Evolutionary conservation across 2,329 filamentous ascomycete genomes (phyloP).

Genomic region (Fusarium sp.): DNA sequence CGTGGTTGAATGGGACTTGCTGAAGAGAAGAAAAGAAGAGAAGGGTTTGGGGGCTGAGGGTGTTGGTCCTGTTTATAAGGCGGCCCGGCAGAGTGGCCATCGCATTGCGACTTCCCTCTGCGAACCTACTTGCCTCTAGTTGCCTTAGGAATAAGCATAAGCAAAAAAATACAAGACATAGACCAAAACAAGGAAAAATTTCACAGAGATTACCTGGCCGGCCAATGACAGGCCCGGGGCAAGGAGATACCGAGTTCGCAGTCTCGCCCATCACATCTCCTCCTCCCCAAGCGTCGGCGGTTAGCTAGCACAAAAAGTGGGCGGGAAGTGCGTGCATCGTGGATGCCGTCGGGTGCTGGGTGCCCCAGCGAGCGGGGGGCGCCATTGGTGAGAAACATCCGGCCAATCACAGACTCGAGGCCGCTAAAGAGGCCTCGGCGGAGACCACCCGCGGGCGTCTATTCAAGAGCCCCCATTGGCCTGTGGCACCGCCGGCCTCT

Average conservation of each 20-base stretch:
- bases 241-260: constrained; percentile 38
- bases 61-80: constrained; percentile 50
- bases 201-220: constrained; percentile 4
- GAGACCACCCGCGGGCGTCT: constrained; percentile 37
- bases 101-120: constrained; percentile 1
- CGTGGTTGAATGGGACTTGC: constrained; percentile 71
- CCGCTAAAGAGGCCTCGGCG: constrained; percentile 29
- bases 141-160: constrained; percentile 24
- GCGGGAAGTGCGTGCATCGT: constrained; percentile 38
- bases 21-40: constrained; percentile 65
- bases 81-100: constrained; percentile 36
- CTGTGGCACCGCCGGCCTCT: constrained; percentile 36
- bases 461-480: constrained; percentile 40
- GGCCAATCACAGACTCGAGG: constrained; percentile 18
- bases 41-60: constrained; percentile 46
- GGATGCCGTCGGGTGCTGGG: background rate
- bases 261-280: constrained; percentile 39
- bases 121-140: constrained; percentile 5
- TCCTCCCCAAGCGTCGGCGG: constrained; percentile 38
- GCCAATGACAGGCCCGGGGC: constrained; percentile 34
- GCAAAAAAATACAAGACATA: constrained; percentile 11
- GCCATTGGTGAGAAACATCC: constrained; percentile 23
- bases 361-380: constrained; percentile 11
- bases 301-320: constrained; percentile 33
- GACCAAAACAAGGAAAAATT: constrained; percentile 8